Percentiles rank a stretch among this genome's conserved stretches.
Conservation (phyloP, 2,329 filamentous ascomycete species). For the Aureobasidium sp. region DNA sequence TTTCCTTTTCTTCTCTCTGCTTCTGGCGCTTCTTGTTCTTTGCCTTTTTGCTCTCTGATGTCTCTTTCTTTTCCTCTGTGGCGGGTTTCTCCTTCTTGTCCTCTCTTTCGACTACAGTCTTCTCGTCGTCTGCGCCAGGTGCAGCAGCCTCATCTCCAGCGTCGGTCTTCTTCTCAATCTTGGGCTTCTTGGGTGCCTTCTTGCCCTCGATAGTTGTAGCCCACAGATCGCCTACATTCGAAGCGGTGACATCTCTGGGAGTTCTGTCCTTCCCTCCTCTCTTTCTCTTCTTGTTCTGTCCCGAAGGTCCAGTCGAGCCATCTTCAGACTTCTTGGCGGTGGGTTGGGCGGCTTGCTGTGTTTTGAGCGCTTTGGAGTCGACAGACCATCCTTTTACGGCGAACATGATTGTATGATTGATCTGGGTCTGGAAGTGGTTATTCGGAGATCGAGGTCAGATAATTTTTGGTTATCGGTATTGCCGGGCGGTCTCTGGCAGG, state of each 20-base stretch:
- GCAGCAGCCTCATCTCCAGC: conserved; percentile 13
- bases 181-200: conserved; percentile 32
- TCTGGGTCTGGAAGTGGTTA: background rate
- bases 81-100: conserved; percentile 39
- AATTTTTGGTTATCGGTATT: conserved; percentile 15
- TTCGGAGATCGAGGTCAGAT: background rate
- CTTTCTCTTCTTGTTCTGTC: conserved; percentile 57
- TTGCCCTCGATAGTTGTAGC: conserved; percentile 67
- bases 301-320: conserved; percentile 12
- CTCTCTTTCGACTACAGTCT: conserved; percentile 27
- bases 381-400: conserved; percentile 95
- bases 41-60: conserved; percentile 30
- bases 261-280: conserved; percentile 41
- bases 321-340: conserved; percentile 27
- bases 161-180: conserved; percentile 37
- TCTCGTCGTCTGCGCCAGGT: conserved; percentile 30
- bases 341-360: conserved; percentile 62
- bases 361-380: conserved; percentile 74
- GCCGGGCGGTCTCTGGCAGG: conserved; percentile 1
- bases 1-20: conserved; percentile 5
- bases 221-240: conserved; percentile 83
- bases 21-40: conserved; percentile 27
- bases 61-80: conserved; percentile 37
- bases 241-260: conserved; percentile 60
- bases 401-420: conserved; percentile 69